Evolutionary conservation across 2,329 filamentous ascomycete species (phyloP).

Genomic region (Amauroascus niger): DNA sequence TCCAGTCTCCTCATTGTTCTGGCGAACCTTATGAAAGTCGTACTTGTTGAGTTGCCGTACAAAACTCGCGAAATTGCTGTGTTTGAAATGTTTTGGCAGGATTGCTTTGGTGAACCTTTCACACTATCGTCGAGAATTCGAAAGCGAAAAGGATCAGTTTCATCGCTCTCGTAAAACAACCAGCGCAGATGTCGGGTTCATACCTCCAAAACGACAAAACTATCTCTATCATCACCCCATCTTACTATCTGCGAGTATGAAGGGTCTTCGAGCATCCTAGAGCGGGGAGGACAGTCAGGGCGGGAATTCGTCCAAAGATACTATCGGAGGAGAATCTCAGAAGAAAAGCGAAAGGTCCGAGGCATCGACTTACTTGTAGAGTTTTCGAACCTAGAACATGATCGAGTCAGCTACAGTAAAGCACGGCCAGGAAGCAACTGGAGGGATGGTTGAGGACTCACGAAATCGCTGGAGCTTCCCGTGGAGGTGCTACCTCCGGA

Average conservation of each 20-base stretch:
- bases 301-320: neutral
- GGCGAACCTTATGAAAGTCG: slow-evolving; percentile 95
- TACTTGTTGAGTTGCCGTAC: slow-evolving; percentile 95
- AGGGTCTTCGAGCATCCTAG: slow-evolving; percentile 91
- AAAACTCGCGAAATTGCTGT: slow-evolving; percentile 96
- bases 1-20: slow-evolving; percentile 76
- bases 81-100: slow-evolving; percentile 96
- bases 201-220: slow-evolving; percentile 96
- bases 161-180: neutral
- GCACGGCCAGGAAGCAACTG: too few species aligned
- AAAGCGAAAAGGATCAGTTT: neutral
- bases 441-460: slow-evolving; percentile 44
- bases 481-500: slow-evolving; percentile 30
- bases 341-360: neutral
- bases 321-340: neutral
- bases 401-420: slow-evolving; percentile 20
- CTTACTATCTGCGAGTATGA: slow-evolving; percentile 85
- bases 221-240: slow-evolving; percentile 91
- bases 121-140: slow-evolving; percentile 49
- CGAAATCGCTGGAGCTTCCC: slow-evolving; percentile 93
- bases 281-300: slow-evolving; percentile 11
- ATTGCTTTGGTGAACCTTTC: slow-evolving; percentile 98
- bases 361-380: slow-evolving; percentile 71
- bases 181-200: neutral
- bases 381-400: slow-evolving; percentile 72